Base-by-base conservation (phyloP, 2,329 filamentous ascomycete genomes). In the Sclerotinia subarctica region DNA sequence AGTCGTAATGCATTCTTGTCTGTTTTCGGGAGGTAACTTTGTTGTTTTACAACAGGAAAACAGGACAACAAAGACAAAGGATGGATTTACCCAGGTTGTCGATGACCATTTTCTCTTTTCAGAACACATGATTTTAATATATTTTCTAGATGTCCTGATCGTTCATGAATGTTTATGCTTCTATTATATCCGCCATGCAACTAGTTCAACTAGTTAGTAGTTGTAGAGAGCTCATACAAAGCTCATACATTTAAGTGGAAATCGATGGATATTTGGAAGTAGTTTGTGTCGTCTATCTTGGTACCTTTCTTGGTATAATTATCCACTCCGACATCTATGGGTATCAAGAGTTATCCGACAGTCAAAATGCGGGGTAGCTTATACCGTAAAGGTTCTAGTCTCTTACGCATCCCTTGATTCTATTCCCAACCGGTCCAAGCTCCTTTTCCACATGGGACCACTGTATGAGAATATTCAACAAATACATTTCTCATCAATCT, bases 1-100 rank as follows among this genome's bases (percentile, higher is more conserved):
- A 35, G 7, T 35, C 7, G 35, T 35, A 26, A 63, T 58, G 53
- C 44, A 66, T 44, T 2, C 3, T 42, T 17, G 15, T 42, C 64
- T 66, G 64, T 58, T 66, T 66, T 66, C 53, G 54, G 64, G 64
- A 59, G 64, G 29, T 24, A 4, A 42, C 38, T 32, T 44, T 3
- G n/a, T 59, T 59, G 46, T 59, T n/a, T 38, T 38, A 60, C 56
- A 32, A 32, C 62, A 52, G 47, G 35, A 29, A 29, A 59, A 60
- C 64, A 60, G 47, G 35, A 29, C 44, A 59, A 60, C 64, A 60
- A 66, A 56, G 52, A n/a, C 5, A n/a, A n/a, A 24, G 32, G 44
- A 60, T 49, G 46, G 2, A 3, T 26, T 60, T 60, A 51, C 46
- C 59, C 59, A 49, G 51, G 15, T 47, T 47, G 1, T 38, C 42